Base-by-base conservation (phyloP, 495 filamentous ascomycete species). In the Cercophora scortea region DNA sequence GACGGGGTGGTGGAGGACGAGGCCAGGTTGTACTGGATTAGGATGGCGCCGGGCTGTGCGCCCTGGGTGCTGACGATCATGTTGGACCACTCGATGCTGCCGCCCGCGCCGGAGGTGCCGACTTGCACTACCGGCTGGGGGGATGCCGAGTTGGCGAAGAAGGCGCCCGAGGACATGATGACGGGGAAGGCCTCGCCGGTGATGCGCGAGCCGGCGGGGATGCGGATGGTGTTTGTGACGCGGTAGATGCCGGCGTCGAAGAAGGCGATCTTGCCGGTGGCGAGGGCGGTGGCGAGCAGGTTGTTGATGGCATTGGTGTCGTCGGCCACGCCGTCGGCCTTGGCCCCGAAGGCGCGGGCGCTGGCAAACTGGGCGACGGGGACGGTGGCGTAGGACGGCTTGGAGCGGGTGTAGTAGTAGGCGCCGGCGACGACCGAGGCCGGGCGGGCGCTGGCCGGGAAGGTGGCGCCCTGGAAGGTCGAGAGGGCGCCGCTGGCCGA, bases 1-100 rank as follows among this genome's bases (percentile, higher is more conserved):
- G 76, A 78, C 2, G 85, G 82, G 36, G 82, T 80, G 47, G 80
- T 77, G 1, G 73, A 68, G 5, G 76, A 65, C 12, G 76, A 75
- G 8, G 75, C 81, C 3, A 95, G 68, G 69, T 96, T 95, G 87
- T 88, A 96, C 61, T 95, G 75, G 56, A 95, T 80, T 18, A 96
- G 69, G 47, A 94, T 83, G 12, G 90, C 90, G 50, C 91, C 91
- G 8, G 89, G 81, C 50, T 86, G 82, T 0, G 85, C 70, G 6
- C 77, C 91, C 48, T 85, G 72, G 40, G 91, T 88, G 43, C 80
- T 74, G 52, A 95, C 84, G 19, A 95, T 71, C 55, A 89, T 73
- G 56, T 90, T 89, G 34, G 75, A 85, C 67, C 93, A 89, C 67
- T 95, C 89, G 49, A 94, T 79, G 15, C 74, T 73, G 13, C 91